These are phyloP conservation scores for Clonostachys byssicola DNA, from an alignment of 2,329 filamentous ascomycete genomes.

Conservation along the genomic window DNA sequence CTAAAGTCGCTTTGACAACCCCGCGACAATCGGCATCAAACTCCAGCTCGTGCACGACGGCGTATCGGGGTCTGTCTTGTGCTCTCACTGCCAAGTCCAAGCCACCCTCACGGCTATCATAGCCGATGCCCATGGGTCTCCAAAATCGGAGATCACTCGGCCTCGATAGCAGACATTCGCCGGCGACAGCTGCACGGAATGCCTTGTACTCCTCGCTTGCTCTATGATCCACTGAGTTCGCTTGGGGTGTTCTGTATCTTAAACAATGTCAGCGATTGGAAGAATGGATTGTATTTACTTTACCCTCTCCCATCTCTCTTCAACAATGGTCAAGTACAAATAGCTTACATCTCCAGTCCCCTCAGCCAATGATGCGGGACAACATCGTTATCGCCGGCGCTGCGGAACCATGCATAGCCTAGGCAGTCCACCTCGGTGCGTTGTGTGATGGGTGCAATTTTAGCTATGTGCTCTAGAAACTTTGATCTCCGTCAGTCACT, in stretches of 20 bases:
- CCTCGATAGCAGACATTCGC: conserved; percentile 4
- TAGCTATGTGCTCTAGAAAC: conserved; percentile 5
- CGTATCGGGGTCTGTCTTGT: too few relatives aligned
- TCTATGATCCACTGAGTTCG: conserved; percentile 5
- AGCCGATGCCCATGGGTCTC: conserved; percentile 4
- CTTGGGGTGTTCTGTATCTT: conserved; percentile 7
- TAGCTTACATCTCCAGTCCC: conserved; percentile 8
- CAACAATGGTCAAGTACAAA: background rate
- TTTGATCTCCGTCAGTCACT: background rate
- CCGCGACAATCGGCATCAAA: too few relatives aligned
- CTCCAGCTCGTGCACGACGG: too few relatives aligned
- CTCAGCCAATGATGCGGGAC: conserved; percentile 8
- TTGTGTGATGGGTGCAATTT: conserved; percentile 4
- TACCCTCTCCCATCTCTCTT: background rate
- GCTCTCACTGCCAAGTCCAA: too few relatives aligned
- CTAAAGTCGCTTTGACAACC: too few relatives aligned
- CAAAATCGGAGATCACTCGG: conserved; percentile 8
- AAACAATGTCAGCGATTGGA: background rate
- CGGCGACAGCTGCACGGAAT: conserved; percentile 6
- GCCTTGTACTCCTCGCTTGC: conserved; percentile 6
- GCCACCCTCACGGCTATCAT: background rate
- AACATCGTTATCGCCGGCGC: conserved; percentile 7
- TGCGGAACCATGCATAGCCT: conserved; percentile 9
- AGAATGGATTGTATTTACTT: too few relatives aligned
- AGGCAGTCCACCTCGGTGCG: conserved; percentile 3